Evolutionary conservation across 2,329 filamentous ascomycete genomes (phyloP).

Genomic region (Lasiodiplodia theobromae): DNA sequence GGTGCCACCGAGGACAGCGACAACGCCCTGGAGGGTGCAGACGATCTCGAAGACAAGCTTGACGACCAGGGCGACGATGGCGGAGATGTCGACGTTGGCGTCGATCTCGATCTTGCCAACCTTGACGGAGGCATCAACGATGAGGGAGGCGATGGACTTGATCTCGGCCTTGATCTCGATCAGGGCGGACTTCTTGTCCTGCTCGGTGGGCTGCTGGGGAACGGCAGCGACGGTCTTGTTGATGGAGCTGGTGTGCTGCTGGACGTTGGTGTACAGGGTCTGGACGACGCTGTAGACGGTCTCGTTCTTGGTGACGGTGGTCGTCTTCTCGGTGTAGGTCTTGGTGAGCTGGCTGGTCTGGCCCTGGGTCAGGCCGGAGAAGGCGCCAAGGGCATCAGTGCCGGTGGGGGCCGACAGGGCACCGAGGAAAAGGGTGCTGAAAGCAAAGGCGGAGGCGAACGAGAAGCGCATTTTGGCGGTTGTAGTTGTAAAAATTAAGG

Average conservation of each 20-base stretch:
- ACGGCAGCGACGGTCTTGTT: slow-evolving; percentile 28
- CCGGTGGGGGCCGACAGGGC: slow-evolving; percentile 29
- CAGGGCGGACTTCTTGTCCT: slow-evolving; percentile 23
- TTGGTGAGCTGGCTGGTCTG: slow-evolving; percentile 10
- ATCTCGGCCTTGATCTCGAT: slow-evolving; percentile 28
- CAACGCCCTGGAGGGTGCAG: slow-evolving; percentile 51
- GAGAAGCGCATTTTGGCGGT: slow-evolving; percentile 30
- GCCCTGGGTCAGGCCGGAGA: slow-evolving; percentile 7
- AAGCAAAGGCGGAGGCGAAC: slow-evolving; percentile 29
- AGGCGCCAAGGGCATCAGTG: slow-evolving; percentile 6
- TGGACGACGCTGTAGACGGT: slow-evolving; percentile 27
- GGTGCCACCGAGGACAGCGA: slow-evolving; percentile 50
- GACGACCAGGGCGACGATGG: slow-evolving; percentile 45
- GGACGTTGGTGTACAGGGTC: slow-evolving; percentile 28
- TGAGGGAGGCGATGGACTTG: slow-evolving; percentile 25
- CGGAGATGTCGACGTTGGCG: slow-evolving; percentile 28
- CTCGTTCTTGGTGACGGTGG: slow-evolving; percentile 24
- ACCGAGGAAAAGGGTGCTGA: slow-evolving; percentile 29
- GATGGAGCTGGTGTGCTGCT: slow-evolving; percentile 29
- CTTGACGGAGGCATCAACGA: slow-evolving; percentile 27
- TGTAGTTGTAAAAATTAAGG: slow-evolving; percentile 20
- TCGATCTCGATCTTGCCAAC: slow-evolving; percentile 25
- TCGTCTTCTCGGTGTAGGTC: slow-evolving; percentile 27
- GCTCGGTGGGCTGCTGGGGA: slow-evolving; percentile 10
- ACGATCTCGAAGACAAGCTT: slow-evolving; percentile 51